Evolutionary conservation across 306 rosid genomes (phyloP), one percentile per base, ranked within the genome.

Genomic region (Fagus sylvatica): DNA sequence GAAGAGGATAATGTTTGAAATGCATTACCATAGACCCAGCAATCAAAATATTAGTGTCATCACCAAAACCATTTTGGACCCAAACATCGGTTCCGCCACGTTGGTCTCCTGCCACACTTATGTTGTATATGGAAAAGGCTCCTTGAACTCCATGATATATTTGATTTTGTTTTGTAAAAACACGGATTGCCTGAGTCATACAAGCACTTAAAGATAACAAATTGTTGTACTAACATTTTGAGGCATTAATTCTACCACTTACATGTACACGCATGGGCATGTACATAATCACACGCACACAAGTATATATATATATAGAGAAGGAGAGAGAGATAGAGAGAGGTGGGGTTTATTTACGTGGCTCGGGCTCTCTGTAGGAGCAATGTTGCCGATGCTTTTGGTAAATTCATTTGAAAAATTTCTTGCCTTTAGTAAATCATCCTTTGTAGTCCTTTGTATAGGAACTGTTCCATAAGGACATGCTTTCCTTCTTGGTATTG

Each of bases 391-490:
- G 36, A 9, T 36, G 17, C n/a, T 40, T 4, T 10, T 46, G 40
- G 39, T 37, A 41, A 51, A 48, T 46, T 80, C 76, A 15, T 34
- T 16, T 2, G 75, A 68, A 28, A 64, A 7, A 36, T 34, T 46
- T 56, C 12, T 73, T 1, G 73, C 53, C 17, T 37, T 53, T 41
- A 13, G 16, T 12, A 33, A 17, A 33, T 46, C 34, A 15, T 67
- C 56, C 40, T 48, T 37, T 69, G 60, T 36, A 4, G 79, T 66
- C 74, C 84, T 68, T 17, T 51, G 6, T 12, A 80, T 80, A 1
- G 79, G 79, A 80, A 74, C 75, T 12, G 65, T 54, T 28, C 84
- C 84, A 42, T 62, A 5, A 12, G 79, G 83, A 34, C 72, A 67
- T 4, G 32, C 4, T 53, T 19, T 64, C 53, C 53, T 53, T n/a